A percentile compares a stretch with the other conserved stretches of the same genome.
phyloP scores from a whole-genome alignment of 768 basidiomycete genomes.

The Calvatia gigantea region DNA sequence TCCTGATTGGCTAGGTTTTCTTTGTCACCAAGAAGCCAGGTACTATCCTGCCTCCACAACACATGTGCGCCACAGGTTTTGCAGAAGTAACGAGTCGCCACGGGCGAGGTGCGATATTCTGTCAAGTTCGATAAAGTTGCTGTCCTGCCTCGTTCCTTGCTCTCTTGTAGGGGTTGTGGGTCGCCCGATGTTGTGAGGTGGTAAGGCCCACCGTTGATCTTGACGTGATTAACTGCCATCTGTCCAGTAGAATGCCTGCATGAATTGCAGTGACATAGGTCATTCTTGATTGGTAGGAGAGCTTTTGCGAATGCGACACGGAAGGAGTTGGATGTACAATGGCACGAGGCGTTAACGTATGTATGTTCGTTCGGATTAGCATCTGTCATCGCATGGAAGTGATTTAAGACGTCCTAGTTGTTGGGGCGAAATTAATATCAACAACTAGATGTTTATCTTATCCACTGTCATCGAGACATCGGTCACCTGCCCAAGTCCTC shows the following conservation, averaged over 20 bases:
- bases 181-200: no score
- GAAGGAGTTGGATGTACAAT: constrained; percentile 25
- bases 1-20: not conserved
- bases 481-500: no score
- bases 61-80: constrained; percentile 25
- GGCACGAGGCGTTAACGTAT: constrained; percentile 24
- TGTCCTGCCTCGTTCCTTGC: not conserved
- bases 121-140: constrained; percentile 15
- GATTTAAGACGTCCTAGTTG: no score
- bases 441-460: no score
- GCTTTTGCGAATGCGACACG: constrained; percentile 20
- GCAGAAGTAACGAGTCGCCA: constrained; percentile 26
- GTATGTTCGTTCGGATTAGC: not conserved
- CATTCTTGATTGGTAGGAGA: constrained; percentile 20
- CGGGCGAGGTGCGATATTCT: constrained; percentile 19
- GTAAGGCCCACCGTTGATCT: not conserved
- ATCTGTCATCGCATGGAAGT: no score
- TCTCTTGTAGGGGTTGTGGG: no score
- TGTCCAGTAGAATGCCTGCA: constrained; percentile 27
- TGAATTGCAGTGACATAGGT: constrained; percentile 27
- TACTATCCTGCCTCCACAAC: constrained; percentile 10
- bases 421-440: no score
- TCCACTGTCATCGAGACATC: no score
- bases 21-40: not conserved
- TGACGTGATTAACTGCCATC: constrained; percentile 20